These are phyloP conservation scores for Penicillium dipodomyicola DNA, from an alignment of 495 filamentous ascomycete species.

Conservation along the genomic window DNA sequence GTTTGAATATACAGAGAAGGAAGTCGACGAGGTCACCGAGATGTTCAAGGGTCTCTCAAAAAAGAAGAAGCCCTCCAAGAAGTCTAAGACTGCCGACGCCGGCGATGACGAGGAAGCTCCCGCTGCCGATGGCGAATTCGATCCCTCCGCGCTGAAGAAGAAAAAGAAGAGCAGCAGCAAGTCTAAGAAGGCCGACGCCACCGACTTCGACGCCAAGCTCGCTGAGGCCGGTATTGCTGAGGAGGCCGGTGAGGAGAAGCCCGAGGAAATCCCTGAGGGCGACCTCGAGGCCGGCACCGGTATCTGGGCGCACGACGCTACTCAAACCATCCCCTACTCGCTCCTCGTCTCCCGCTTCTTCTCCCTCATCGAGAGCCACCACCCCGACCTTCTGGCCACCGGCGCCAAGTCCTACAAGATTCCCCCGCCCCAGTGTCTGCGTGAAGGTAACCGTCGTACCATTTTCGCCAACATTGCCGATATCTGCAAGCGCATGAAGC, in stretches of 20 bases:
- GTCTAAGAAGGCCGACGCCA: conserved; percentile 63
- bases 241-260: conserved; percentile 49
- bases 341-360: conserved; percentile 88
- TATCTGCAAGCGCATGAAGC: conserved; percentile 93
- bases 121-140: conserved; percentile 65
- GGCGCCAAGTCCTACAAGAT: conserved; percentile 97
- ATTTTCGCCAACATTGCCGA: conserved; percentile 97
- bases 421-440: conserved; percentile 95
- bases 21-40: conserved; percentile 68
- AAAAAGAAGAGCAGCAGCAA: conserved; percentile 76
- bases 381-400: conserved; percentile 86
- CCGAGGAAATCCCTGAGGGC: conserved; percentile 57
- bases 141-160: conserved; percentile 80
- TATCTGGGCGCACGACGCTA: conserved; percentile 83
- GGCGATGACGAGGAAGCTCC: conserved; percentile 56
- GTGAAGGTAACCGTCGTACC: conserved; percentile 99
- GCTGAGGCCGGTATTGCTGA: conserved; percentile 68
- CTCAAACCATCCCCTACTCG: conserved; percentile 74
- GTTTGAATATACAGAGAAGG: conserved; percentile 49
- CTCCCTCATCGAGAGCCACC: conserved; percentile 82
- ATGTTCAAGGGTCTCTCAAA: conserved; percentile 84
- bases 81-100: conserved; percentile 57
- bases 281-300: conserved; percentile 90
- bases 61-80: conserved; percentile 71
- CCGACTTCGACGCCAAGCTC: conserved; percentile 78